These are phyloP conservation scores for Leptographium flavum DNA, from an alignment of 2,329 filamentous ascomycete species.

Conservation along the genomic window DNA sequence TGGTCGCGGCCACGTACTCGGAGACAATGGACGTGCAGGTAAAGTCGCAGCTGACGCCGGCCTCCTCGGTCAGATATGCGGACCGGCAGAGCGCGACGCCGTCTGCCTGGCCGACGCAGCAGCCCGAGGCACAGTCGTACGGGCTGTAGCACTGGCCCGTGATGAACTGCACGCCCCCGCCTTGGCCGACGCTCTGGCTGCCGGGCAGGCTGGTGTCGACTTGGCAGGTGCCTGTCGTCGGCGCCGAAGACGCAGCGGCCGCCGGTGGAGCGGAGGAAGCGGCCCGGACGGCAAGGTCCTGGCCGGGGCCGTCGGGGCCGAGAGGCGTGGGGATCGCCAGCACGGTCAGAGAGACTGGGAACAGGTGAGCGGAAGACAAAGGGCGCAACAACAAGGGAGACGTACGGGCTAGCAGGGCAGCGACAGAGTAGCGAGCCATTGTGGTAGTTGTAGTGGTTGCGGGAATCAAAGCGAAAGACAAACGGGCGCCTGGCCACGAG, in stretches of 20 bases:
- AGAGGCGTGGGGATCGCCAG: constrained; percentile 11
- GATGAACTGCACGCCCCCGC: constrained; percentile 16
- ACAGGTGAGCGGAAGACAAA: not conserved
- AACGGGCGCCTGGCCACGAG: too few species aligned
- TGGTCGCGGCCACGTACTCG: not conserved
- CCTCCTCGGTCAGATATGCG: constrained; percentile 5
- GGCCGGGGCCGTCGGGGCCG: constrained; percentile 14
- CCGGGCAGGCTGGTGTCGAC: constrained; percentile 20
- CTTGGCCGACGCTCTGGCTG: constrained; percentile 16
- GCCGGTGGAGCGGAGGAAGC: constrained; percentile 9
- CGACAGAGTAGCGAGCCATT: not conserved
- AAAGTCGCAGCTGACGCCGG: constrained; percentile 8
- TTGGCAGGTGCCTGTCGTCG: constrained; percentile 3
- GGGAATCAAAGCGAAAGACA: too few species aligned
- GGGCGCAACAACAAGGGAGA: not conserved
- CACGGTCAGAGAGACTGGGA: constrained; percentile 7
- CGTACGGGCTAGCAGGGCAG: constrained; percentile 8
- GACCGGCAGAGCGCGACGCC: constrained; percentile 10
- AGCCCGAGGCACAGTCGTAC: constrained; percentile 17
- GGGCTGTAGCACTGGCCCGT: constrained; percentile 15
- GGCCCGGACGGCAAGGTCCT: constrained; percentile 9
- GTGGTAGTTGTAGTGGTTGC: too few species aligned
- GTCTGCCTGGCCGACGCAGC: constrained; percentile 13
- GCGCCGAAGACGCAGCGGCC: not conserved
- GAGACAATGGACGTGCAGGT: not conserved